Evolutionary conservation across 345 rosid species (phyloP).

Genomic region (Acer campestre): DNA sequence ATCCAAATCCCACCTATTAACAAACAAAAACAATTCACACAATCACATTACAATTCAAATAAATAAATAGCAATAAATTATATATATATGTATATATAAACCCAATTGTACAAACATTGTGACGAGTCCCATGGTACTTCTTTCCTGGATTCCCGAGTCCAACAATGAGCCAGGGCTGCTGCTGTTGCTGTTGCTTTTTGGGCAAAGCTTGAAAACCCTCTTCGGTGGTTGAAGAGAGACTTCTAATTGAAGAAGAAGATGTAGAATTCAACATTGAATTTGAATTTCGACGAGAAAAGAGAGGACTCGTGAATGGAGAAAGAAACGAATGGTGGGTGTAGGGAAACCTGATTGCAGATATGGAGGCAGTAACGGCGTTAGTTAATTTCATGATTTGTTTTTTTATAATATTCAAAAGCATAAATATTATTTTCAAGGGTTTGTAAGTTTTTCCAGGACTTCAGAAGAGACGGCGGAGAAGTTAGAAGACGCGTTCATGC

Average conservation of each 20-base stretch:
- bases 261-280: slow-evolving; percentile 1
- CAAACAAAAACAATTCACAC: background rate
- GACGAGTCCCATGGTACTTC: slow-evolving; percentile 76
- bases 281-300: slow-evolving; percentile 25
- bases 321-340: slow-evolving; percentile 19
- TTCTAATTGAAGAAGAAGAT: slow-evolving; percentile 26
- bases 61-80: background rate
- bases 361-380: slow-evolving; percentile 20
- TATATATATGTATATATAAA: background rate
- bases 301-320: slow-evolving; percentile 13
- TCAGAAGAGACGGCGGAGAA: background rate
- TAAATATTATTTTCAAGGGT: background rate
- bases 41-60: background rate
- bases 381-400: slow-evolving; percentile 23
- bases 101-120: slow-evolving; percentile 49
- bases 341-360: slow-evolving; percentile 24
- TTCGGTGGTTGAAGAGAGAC: slow-evolving; percentile 14
- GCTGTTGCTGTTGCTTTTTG: slow-evolving; percentile 43
- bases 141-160: slow-evolving; percentile 96
- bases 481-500: no score
- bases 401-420: background rate
- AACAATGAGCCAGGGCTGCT: slow-evolving; percentile 75
- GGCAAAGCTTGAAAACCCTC: slow-evolving; percentile 8
- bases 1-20: slow-evolving; percentile 82
- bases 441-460: background rate